Evolutionary conservation across 1,139 yeast genomes (phyloP), one percentile per base, ranked within the genome.

Genomic region (Saccharomycopsis phalli): DNA sequence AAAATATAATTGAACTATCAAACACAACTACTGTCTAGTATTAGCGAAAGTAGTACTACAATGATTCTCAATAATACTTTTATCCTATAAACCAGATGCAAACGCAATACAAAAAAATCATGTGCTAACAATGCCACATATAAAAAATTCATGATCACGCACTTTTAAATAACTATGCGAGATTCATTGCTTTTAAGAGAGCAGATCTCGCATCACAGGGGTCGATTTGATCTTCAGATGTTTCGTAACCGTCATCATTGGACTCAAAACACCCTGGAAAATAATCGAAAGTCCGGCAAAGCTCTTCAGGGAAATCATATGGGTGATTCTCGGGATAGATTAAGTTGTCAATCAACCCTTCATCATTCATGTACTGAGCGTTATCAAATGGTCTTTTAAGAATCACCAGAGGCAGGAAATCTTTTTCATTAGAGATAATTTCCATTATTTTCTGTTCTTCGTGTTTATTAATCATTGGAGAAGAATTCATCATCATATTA

Each of bases 201-300:
- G 46, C 46, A 11, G 37, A 29, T 26, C 46, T 22, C 8, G 46
- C 46, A 27, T 42, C 46, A 13, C 41, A 38, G 10, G 45, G 41
- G 8, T 34, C 44, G 14, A 38, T 31, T n/a, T 26, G 18, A 23
- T 41, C 45, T 6, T 37, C 41, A 18, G 37, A 30, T 11, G 16
- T 22, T 10, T 41, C 40, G 31, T 25, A 19, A 8, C 16, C 20
- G 11, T 5, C 17, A 13, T 23, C 7, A 4, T 5, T n/a, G n/a
- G n/a, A n/a, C n/a, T n/a, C n/a, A n/a, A n/a, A n/a, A n/a, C n/a
- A n/a, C n/a, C n/a, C n/a, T n/a, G n/a, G n/a, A n/a, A n/a, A n/a
- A n/a, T n/a, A n/a, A n/a, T n/a, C n/a, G 31, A 7, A 5, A 7
- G 14, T 8, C 8, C 17, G 31, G 31, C n/a, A n/a, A n/a, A n/a